Base-by-base conservation (phyloP, 768 basidiomycete genomes). In the Jaapia argillacea region DNA sequence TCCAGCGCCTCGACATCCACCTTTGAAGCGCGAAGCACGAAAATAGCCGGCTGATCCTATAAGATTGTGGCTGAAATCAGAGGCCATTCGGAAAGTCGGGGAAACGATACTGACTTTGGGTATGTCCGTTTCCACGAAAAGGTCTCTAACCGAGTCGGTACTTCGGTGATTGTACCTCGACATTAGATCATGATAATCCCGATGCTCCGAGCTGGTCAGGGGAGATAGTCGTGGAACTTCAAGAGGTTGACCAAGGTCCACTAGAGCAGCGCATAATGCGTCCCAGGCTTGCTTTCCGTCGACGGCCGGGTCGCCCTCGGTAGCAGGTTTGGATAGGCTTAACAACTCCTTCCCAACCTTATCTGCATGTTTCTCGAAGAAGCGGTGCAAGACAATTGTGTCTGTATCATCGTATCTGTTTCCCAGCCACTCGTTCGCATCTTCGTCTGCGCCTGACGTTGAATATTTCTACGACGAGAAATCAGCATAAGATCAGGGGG, bases 271-370 rank as follows among this genome's bases (percentile, higher is more conserved):
- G 53, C 88, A 90, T 23, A 91, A 68, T 13, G 71, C 72, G 52
- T 89, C 84, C 89, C 89, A 91, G 1, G 85, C 78, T n/a, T 75
- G 75, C 59, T 86, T 90, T 3, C 85, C 85, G 18, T 69, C 75
- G 45, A 75, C 54, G 5, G 72, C 74, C 2, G 68, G 58, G 44
- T 76, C 66, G 18, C 70, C 77, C 35, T 83, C 80, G 3, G 64
- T 54, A 5, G 75, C 66, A 1, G 77, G 70, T 48, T 77, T 80
- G 13, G 78, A 72, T 7, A 79, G 69, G 54, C 85, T 86, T 12
- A 91, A 72, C 4, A 91, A 66, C 51, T 90, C 87, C 57, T 88
- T 87, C 24, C 89, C 88, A 42, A 91, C 82, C 56, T 86, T 87
- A 58, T 90, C 87, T 2, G 84, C 81, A 51, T 90, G 83, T 47